Conservation (phyloP, 768 basidiomycete species). For the Auricularia sp. region DNA sequence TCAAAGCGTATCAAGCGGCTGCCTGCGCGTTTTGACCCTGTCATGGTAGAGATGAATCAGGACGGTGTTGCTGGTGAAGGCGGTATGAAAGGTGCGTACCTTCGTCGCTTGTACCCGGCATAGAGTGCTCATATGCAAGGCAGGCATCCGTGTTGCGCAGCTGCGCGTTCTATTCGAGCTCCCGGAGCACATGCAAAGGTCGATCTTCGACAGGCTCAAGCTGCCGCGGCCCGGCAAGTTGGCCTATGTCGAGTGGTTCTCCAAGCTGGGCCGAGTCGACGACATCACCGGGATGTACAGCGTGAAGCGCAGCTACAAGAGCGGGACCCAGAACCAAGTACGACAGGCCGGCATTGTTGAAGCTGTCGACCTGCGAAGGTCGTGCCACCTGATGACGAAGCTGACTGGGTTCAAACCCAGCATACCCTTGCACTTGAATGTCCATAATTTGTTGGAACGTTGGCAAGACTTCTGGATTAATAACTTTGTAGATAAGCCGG, state of each 20-base stretch:
- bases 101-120: background rate
- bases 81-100: slow-evolving; percentile 10
- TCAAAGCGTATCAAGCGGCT: slow-evolving; percentile 5
- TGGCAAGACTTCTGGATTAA: background rate
- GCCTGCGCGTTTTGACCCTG: slow-evolving; percentile 28
- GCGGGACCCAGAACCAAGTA: slow-evolving; percentile 6
- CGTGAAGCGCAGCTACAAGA: background rate
- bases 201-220: slow-evolving; percentile 4
- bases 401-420: background rate
- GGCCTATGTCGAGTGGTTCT: slow-evolving; percentile 24
- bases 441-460: background rate
- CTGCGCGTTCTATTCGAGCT: slow-evolving; percentile 11
- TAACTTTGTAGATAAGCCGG: background rate
- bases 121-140: background rate
- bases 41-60: slow-evolving; percentile 14
- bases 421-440: background rate
- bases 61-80: slow-evolving; percentile 5
- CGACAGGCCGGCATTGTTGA: background rate
- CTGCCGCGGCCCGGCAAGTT: slow-evolving; percentile 11
- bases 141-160: slow-evolving; percentile 12
- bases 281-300: background rate
- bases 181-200: background rate
- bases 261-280: background rate
- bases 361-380: background rate
- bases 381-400: background rate